Conservation (phyloP, 805 yeast species). For the Myxozyma melibiosi region DNA sequence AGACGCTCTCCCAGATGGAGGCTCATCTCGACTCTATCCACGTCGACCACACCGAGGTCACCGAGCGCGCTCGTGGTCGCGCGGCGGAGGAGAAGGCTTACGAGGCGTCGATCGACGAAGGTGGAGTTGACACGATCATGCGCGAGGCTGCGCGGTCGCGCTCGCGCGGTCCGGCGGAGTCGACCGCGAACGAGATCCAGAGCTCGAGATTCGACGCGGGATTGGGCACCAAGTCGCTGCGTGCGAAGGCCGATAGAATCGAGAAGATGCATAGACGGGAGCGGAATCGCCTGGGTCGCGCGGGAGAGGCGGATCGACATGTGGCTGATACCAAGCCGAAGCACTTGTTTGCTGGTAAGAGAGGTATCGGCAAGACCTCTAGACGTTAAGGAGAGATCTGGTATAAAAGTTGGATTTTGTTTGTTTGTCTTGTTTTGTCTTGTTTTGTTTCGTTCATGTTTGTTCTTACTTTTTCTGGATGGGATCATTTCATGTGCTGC, state of each 20-base stretch:
- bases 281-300: constrained; percentile 87
- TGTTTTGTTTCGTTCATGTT: not conserved
- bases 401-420: not conserved
- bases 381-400: constrained; percentile 52
- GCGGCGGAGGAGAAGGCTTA: constrained; percentile 40
- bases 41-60: constrained; percentile 73
- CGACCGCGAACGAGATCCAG: constrained; percentile 30
- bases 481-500: constrained; percentile 3
- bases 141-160: constrained; percentile 49
- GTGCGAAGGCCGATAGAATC: constrained; percentile 83
- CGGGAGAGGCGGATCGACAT: constrained; percentile 96
- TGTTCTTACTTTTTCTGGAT: not conserved
- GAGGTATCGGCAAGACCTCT: constrained; percentile 92
- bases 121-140: constrained; percentile 80
- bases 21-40: constrained; percentile 87
- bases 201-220: constrained; percentile 67
- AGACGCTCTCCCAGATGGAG: constrained; percentile 75
- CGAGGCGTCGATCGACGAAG: constrained; percentile 42
- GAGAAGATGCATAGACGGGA: constrained; percentile 89
- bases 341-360: constrained; percentile 94
- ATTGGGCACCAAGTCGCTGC: constrained; percentile 72
- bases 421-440: not conserved
- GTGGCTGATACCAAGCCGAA: constrained; percentile 82
- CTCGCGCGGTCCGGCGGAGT: constrained; percentile 38
- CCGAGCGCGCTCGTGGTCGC: constrained; percentile 49